Percentiles rank a stretch among this genome's conserved stretches.
Evolutionary conservation across 345 rosid genomes (phyloP).

Genomic region (Trapa incisa): DNA sequence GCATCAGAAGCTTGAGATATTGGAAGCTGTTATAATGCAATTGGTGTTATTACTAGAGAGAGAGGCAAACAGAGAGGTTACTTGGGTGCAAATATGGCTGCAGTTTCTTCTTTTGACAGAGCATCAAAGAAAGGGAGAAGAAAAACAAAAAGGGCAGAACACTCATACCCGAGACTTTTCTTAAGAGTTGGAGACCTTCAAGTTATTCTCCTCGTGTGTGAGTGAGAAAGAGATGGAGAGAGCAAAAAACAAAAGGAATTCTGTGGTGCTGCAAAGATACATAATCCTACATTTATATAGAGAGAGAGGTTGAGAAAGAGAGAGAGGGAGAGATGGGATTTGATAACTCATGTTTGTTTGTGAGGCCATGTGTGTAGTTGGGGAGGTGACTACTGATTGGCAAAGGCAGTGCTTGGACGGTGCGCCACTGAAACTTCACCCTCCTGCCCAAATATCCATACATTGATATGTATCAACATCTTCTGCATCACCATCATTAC

Average conservation of each 20-base stretch:
- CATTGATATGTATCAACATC: not conserved
- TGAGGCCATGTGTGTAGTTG: not conserved
- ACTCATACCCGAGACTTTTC: not conserved
- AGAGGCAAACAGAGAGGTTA: not conserved
- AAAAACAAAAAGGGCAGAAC: not conserved
- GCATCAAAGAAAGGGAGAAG: too few relatives aligned
- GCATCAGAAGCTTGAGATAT: not conserved
- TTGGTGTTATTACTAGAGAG: not conserved
- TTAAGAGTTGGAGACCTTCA: not conserved
- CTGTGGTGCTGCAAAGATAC: not conserved
- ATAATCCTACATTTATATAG: not conserved
- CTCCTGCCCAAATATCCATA: too few relatives aligned
- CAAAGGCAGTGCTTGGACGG: conserved; percentile 4
- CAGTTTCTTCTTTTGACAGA: too few relatives aligned
- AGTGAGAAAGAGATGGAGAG: not conserved
- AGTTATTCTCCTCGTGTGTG: not conserved
- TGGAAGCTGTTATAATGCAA: not conserved
- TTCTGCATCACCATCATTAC: not conserved
- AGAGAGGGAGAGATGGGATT: not conserved
- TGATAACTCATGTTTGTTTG: not conserved
- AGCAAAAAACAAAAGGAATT: not conserved
- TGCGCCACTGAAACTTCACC: conserved; percentile 3
- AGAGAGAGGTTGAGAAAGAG: not conserved
- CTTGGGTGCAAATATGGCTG: too few relatives aligned
- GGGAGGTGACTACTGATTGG: not conserved